Evolutionary conservation across 768 basidiomycete genomes (phyloP).

Genomic region (Sporobolomyces pararoseus): DNA sequence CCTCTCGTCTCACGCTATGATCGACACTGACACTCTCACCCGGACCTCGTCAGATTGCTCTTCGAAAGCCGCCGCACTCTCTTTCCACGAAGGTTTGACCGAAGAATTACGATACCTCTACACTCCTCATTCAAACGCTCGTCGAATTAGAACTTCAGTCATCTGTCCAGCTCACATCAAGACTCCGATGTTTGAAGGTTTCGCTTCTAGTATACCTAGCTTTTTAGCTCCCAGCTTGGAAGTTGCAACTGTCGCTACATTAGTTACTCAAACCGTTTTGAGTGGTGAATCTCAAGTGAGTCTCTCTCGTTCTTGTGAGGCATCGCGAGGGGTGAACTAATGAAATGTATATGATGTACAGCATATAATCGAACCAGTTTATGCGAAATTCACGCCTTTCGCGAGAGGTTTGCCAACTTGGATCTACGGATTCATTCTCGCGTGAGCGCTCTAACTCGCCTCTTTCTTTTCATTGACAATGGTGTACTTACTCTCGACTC

Average conservation of each 20-base stretch:
- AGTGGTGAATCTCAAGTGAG: slow-evolving; percentile 38
- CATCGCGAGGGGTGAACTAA: background rate
- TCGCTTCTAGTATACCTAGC: slow-evolving; percentile 18
- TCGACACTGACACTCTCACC: background rate
- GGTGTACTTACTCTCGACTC: too few relatives aligned
- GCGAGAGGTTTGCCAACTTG: slow-evolving; percentile 39
- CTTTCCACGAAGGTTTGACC: slow-evolving; percentile 75
- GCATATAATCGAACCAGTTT: slow-evolving; percentile 71
- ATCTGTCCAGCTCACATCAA: slow-evolving; percentile 73
- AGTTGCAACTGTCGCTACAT: slow-evolving; percentile 14
- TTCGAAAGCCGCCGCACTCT: slow-evolving; percentile 82
- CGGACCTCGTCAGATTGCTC: slow-evolving; percentile 60
- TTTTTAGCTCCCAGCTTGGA: slow-evolving; percentile 28
- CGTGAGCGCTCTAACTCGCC: background rate
- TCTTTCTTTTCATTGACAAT: background rate
- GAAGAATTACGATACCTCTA: slow-evolving; percentile 72
- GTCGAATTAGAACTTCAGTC: slow-evolving; percentile 80
- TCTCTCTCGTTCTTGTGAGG: background rate
- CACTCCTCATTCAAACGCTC: slow-evolving; percentile 59
- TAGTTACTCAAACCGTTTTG: slow-evolving; percentile 21
- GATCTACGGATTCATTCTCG: slow-evolving; percentile 24
- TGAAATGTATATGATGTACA: slow-evolving; percentile 56
- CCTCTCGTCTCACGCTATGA: background rate
- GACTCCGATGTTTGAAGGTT: slow-evolving; percentile 68
- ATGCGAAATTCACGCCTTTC: slow-evolving; percentile 50